phyloP scores from a whole-genome alignment of 2,329 filamentous ascomycete species.

The Microdochium nivale region DNA sequence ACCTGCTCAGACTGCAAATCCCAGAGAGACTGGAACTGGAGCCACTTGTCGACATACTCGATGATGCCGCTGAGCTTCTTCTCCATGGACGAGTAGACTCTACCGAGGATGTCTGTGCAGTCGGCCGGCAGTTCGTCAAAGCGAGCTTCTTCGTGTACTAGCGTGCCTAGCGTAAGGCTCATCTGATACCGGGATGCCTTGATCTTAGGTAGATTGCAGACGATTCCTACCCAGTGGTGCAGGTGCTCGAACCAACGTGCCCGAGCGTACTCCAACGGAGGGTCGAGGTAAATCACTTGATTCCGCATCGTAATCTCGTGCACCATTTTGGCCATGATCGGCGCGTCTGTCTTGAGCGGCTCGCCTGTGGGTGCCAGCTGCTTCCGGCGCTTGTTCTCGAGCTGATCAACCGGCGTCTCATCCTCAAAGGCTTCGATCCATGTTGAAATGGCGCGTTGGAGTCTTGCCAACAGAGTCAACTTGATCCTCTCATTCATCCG shows the following conservation, averaged over 20 bases:
- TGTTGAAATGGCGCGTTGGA: conserved; percentile 73
- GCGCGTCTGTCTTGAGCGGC: conserved; percentile 40
- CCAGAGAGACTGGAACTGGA: conserved; percentile 98
- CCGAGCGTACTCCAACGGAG: conserved; percentile 82
- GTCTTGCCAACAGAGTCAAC: conserved; percentile 65
- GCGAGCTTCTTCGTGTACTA: conserved; percentile 54
- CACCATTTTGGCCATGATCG: conserved; percentile 63
- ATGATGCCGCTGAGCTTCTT: conserved; percentile 72
- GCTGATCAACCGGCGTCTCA: conserved; percentile 30
- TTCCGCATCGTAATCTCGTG: conserved; percentile 97
- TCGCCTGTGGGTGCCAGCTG: conserved; percentile 33
- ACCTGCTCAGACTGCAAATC: conserved; percentile 94
- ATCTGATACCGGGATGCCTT: conserved; percentile 95
- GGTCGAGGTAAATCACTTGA: conserved; percentile 93
- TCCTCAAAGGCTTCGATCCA: conserved; percentile 86
- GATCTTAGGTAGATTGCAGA: conserved; percentile 88
- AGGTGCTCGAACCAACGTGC: conserved; percentile 91
- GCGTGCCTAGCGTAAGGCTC: conserved; percentile 53
- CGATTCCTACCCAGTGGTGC: conserved; percentile 85
- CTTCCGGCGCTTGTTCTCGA: conserved; percentile 45
- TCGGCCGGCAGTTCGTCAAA: conserved; percentile 80
- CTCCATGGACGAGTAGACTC: conserved; percentile 78
- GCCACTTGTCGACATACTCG: conserved; percentile 91
- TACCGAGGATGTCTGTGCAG: conserved; percentile 70
- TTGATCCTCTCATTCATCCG: conserved; percentile 83